Percentiles rank a stretch among this genome's conserved stretches.
These are phyloP conservation scores for Huntiella decipiens DNA, from an alignment of 2,329 filamentous ascomycete genomes.

Conservation along the genomic window DNA sequence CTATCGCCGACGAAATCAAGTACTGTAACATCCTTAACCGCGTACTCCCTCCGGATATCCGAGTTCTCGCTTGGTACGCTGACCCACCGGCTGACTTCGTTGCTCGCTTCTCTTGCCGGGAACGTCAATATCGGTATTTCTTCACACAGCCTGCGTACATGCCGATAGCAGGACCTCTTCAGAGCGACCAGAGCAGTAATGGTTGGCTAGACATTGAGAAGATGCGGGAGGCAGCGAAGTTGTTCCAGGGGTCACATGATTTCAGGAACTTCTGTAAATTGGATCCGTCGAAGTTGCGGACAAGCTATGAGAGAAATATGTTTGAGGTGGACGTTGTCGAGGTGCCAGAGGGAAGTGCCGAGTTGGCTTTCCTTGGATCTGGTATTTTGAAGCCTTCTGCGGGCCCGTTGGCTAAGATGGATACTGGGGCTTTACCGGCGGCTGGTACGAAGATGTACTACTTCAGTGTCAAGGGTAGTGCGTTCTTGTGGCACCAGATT, in stretches of 20 bases:
- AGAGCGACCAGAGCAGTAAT: slow-evolving; percentile 13
- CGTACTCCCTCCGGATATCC: slow-evolving; percentile 74
- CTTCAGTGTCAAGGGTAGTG: slow-evolving; percentile 74
- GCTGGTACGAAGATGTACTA: slow-evolving; percentile 52
- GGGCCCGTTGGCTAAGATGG: slow-evolving; percentile 6
- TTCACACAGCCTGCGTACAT: slow-evolving; percentile 85
- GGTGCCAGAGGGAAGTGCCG: slow-evolving; percentile 34
- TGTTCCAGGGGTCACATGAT: slow-evolving; percentile 70
- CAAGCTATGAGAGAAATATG: slow-evolving; percentile 62
- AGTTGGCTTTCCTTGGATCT: slow-evolving; percentile 34
- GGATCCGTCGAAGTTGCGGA: slow-evolving; percentile 74
- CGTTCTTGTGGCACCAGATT: slow-evolving; percentile 97
- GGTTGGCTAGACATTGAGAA: slow-evolving; percentile 76
- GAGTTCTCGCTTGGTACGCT: slow-evolving; percentile 84
- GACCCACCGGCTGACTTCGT: slow-evolving; percentile 62
- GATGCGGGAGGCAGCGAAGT: slow-evolving; percentile 66
- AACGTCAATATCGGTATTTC: slow-evolving; percentile 88
- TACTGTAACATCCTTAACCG: slow-evolving; percentile 75
- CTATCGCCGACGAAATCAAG: slow-evolving; percentile 60
- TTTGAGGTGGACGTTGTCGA: slow-evolving; percentile 63
- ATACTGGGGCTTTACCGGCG: slow-evolving; percentile 6
- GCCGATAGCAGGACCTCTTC: slow-evolving; percentile 24
- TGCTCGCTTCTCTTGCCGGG: slow-evolving; percentile 79
- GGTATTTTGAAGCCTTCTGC: slow-evolving; percentile 19
- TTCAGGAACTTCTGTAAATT: slow-evolving; percentile 96